phyloP scores from a whole-genome alignment of 2,329 filamentous ascomycete species.

The Penicillium verrucosum region DNA sequence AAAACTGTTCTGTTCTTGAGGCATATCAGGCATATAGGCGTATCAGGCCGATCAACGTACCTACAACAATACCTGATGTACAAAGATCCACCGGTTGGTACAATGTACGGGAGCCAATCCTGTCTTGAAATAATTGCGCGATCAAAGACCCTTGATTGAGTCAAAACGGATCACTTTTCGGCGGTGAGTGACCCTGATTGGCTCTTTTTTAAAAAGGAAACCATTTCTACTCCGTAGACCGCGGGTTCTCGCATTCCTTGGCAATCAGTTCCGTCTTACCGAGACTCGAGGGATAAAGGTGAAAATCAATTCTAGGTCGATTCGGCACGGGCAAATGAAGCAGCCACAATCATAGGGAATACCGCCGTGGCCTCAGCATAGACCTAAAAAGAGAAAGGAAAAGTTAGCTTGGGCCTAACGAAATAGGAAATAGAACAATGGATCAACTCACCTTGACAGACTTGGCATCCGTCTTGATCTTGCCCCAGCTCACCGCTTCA shows the following conservation, averaged over 20 bases:
- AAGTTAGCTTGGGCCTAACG: not conserved
- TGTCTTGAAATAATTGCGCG: not conserved
- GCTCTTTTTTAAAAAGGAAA: not conserved
- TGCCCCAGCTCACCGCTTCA: conserved; percentile 97
- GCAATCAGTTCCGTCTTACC: not conserved
- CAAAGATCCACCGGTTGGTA: not conserved
- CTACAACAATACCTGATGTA: not conserved
- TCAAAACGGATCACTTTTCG: not conserved
- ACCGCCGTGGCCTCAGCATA: conserved; percentile 66
- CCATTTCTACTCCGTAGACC: not conserved
- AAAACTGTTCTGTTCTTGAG: not conserved
- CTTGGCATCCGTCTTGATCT: conserved; percentile 86
- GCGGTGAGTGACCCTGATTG: not conserved
- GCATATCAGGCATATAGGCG: not conserved
- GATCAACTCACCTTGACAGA: conserved; percentile 71
- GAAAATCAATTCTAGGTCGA: conserved; percentile 5
- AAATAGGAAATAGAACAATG: not conserved
- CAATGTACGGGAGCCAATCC: not conserved
- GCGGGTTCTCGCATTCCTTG: conserved; percentile 14
- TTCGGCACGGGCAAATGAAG: conserved; percentile 56
- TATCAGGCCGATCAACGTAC: not conserved
- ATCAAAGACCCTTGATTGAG: not conserved
- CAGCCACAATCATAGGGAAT: conserved; percentile 65
- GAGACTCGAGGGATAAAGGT: not conserved
- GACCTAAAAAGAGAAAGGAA: conserved; percentile 38